phyloP scores from a whole-genome alignment of 345 rosid genomes.

The Dipteronia dyeriana region DNA sequence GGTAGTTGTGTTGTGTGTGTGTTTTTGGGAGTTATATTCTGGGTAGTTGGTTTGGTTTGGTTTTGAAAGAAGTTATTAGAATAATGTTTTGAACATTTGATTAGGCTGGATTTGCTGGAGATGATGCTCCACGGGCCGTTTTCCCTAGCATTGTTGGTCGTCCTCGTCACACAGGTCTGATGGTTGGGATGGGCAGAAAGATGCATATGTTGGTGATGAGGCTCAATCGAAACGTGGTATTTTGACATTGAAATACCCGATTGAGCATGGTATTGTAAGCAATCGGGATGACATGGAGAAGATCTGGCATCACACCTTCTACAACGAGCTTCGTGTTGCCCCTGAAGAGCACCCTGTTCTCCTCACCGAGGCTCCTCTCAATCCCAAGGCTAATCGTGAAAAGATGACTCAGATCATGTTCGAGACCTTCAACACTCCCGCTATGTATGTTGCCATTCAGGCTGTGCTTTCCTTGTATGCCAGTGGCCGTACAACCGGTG shows the following conservation, averaged over 20 bases:
- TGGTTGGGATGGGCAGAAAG: conserved; percentile 87
- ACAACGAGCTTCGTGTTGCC: conserved; percentile 95
- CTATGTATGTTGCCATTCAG: conserved; percentile 93
- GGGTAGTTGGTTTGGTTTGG: neutral
- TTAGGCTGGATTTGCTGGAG: conserved; percentile 96
- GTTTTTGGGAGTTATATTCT: neutral
- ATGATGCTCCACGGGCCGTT: conserved; percentile 89
- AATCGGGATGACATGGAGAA: conserved; percentile 99
- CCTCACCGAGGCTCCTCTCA: conserved; percentile 89
- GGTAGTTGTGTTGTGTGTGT: no score
- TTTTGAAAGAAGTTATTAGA: no score
- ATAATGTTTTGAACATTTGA: no score
- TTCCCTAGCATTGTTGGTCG: conserved; percentile 93
- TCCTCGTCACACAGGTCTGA: conserved; percentile 93
- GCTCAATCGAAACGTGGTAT: conserved; percentile 79
- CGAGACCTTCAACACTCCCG: conserved; percentile 89
- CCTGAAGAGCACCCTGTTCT: conserved; percentile 85
- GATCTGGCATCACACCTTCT: conserved; percentile 93
- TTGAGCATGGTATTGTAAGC: conserved; percentile 92
- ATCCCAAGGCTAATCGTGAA: conserved; percentile 98
- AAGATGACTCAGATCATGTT: conserved; percentile 98
- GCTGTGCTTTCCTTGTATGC: conserved; percentile 95
- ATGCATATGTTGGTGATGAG: conserved; percentile 92
- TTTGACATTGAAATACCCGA: conserved; percentile 76
- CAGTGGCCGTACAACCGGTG: conserved; percentile 97